A percentile compares a stretch with the other conserved stretches of the same genome.
Conservation (phyloP, 2,329 filamentous ascomycete species). For the Fusarium sp. region DNA sequence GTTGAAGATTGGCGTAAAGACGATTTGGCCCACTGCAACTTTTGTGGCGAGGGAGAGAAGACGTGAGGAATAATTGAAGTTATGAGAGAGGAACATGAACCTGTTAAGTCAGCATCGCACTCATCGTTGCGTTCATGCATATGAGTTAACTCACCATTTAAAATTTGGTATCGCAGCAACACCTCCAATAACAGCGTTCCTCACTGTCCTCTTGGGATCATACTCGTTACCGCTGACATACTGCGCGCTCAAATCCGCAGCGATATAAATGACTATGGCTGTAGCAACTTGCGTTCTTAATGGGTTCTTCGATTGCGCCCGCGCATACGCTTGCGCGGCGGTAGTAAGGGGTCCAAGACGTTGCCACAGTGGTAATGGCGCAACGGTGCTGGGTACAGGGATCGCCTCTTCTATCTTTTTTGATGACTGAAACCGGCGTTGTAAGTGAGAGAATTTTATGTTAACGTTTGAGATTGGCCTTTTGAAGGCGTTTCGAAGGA, state of each 20-base stretch:
- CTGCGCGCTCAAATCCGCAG: conserved; percentile 83
- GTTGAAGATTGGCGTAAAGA: conserved; percentile 88
- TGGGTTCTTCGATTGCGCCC: conserved; percentile 77
- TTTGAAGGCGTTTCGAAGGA: conserved; percentile 38
- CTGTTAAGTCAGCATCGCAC: conserved; percentile 54
- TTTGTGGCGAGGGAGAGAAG: conserved; percentile 78
- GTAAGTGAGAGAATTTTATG: conserved; percentile 24
- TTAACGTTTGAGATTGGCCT: conserved; percentile 11
- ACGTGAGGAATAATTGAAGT: conserved; percentile 87
- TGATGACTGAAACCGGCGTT: conserved; percentile 36
- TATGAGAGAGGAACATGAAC: conserved; percentile 82
- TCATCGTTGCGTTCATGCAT: no score
- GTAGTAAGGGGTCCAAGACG: conserved; percentile 68
- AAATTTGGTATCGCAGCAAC: conserved; percentile 82
- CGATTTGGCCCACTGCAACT: conserved; percentile 81
- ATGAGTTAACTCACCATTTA: conserved; percentile 72
- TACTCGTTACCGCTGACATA: conserved; percentile 72
- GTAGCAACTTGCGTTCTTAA: conserved; percentile 83
- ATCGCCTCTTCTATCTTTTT: conserved; percentile 37
- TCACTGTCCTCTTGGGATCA: conserved; percentile 74
- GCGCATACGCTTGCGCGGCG: conserved; percentile 71
- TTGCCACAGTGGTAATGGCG: conserved; percentile 63
- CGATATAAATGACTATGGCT: conserved; percentile 81
- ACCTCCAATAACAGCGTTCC: conserved; percentile 80
- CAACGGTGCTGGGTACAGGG: conserved; percentile 37